These are phyloP conservation scores for Backusella morwellensis DNA, from an alignment of 192 early-diverging fungal species.

Conservation along the genomic window DNA sequence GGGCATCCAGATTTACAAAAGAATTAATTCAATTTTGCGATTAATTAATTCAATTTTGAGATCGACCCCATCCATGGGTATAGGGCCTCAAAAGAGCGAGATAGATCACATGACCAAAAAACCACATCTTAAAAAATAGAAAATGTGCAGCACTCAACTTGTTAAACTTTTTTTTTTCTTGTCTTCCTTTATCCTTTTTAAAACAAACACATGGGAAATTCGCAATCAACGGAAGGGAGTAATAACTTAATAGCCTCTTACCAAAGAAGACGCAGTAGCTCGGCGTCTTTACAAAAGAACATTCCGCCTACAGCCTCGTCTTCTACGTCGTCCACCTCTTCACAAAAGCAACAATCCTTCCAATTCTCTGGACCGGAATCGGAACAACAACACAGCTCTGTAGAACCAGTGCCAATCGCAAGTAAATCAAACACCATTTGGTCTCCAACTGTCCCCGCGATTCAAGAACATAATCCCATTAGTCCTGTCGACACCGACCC, in stretches of 20 bases:
- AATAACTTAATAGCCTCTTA: neutral
- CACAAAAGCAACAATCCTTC: neutral
- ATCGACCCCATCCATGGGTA: no score
- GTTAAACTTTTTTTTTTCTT: neutral
- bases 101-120: neutral
- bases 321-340: neutral
- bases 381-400: neutral
- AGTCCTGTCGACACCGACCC: neutral
- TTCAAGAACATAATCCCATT: neutral
- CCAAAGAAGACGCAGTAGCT: constrained; percentile 3
- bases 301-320: neutral
- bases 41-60: no score
- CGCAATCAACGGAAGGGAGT: constrained; percentile 8
- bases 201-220: constrained; percentile 1
- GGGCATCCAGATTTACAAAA: no score
- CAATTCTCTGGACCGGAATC: neutral
- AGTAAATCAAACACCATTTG: neutral
- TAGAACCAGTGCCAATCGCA: neutral
- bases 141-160: neutral
- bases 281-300: neutral
- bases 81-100: no score
- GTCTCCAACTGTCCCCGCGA: neutral
- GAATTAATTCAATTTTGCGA: no score
- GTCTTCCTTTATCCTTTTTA: neutral
- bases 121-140: neutral